Evolutionary conservation across 306 rosid species (phyloP).

Genomic region (Cicer chorassanicum): DNA sequence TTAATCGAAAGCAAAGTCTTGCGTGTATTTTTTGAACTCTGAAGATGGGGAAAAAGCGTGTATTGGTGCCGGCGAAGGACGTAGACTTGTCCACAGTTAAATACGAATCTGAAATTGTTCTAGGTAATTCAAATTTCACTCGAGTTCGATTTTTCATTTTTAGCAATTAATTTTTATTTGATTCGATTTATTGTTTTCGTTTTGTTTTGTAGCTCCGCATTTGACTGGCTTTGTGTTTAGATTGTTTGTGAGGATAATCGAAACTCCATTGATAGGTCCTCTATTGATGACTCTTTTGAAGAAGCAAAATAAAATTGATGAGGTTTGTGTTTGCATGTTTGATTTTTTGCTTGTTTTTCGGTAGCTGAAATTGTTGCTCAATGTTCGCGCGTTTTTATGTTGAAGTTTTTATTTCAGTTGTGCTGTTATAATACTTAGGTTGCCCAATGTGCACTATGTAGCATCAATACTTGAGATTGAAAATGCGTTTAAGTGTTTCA

Average conservation of each 20-base stretch:
- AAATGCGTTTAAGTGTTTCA: background rate
- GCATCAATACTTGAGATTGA: background rate
- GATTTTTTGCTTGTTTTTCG: background rate
- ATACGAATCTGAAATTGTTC: conserved; percentile 57
- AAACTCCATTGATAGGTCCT: conserved; percentile 73
- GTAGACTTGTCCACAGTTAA: conserved; percentile 70
- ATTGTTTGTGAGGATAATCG: conserved; percentile 67
- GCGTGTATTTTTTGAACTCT: conserved; percentile 3
- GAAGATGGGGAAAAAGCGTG: conserved; percentile 73
- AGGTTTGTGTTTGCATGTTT: conserved; percentile 55
- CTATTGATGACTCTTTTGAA: conserved; percentile 54
- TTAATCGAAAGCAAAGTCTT: background rate
- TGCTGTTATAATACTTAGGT: background rate
- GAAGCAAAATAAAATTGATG: conserved; percentile 68
- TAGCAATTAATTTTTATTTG: background rate
- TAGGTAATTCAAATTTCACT: conserved; percentile 51
- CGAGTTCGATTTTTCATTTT: conserved; percentile 14
- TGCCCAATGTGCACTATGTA: background rate
- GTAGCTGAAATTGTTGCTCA: conserved; percentile 7
- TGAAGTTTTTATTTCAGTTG: conserved; percentile 3
- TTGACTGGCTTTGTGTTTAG: conserved; percentile 74
- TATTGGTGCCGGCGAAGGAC: conserved; percentile 66
- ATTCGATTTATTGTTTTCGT: background rate
- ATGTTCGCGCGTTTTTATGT: conserved; percentile 5
- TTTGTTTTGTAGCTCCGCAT: conserved; percentile 77